phyloP scores from a whole-genome alignment of 371 early-diverging fungal genomes.

The Amoeboaphelidium protococcarum region DNA sequence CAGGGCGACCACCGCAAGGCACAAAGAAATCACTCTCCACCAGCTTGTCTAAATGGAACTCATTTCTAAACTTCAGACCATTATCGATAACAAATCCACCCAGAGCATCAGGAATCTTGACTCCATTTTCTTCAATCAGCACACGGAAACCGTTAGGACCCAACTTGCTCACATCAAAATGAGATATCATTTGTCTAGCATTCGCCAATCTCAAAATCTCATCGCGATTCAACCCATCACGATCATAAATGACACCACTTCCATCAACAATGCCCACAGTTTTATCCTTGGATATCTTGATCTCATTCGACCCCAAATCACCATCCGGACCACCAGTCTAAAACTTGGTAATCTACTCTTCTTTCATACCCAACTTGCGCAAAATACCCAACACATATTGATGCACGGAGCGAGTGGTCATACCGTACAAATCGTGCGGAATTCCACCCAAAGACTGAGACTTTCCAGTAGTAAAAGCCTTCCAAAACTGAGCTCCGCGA shows the following conservation, averaged over 20 bases:
- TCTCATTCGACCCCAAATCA: slow-evolving; percentile 90
- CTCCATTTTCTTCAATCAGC: slow-evolving; percentile 66
- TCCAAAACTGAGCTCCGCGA: slow-evolving; percentile 86
- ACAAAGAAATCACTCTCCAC: slow-evolving; percentile 69
- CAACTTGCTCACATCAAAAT: slow-evolving; percentile 60
- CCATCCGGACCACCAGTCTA: slow-evolving; percentile 97
- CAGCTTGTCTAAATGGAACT: slow-evolving; percentile 66
- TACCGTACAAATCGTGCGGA: slow-evolving; percentile 87
- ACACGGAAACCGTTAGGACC: slow-evolving; percentile 66
- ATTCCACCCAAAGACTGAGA: slow-evolving; percentile 84
- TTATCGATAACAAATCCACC: slow-evolving; percentile 35
- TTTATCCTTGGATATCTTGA: slow-evolving; percentile 88
- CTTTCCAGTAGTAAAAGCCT: slow-evolving; percentile 96
- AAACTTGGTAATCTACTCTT: slow-evolving; percentile 38
- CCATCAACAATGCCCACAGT: slow-evolving; percentile 86
- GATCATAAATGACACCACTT: slow-evolving; percentile 77
- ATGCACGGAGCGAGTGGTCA: slow-evolving; percentile 95
- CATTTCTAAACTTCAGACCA: slow-evolving; percentile 81
- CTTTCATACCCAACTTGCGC: slow-evolving; percentile 36
- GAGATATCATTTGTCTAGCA: slow-evolving; percentile 50
- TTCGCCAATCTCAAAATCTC: slow-evolving; percentile 61
- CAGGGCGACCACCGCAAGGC: slow-evolving; percentile 96
- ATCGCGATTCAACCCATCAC: slow-evolving; percentile 64
- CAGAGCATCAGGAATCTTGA: slow-evolving; percentile 35
- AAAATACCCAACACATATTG: slow-evolving; percentile 93